Evolutionary conservation across 2,329 filamentous ascomycete species (phyloP).

Genomic region (Diaporthe vexans): DNA sequence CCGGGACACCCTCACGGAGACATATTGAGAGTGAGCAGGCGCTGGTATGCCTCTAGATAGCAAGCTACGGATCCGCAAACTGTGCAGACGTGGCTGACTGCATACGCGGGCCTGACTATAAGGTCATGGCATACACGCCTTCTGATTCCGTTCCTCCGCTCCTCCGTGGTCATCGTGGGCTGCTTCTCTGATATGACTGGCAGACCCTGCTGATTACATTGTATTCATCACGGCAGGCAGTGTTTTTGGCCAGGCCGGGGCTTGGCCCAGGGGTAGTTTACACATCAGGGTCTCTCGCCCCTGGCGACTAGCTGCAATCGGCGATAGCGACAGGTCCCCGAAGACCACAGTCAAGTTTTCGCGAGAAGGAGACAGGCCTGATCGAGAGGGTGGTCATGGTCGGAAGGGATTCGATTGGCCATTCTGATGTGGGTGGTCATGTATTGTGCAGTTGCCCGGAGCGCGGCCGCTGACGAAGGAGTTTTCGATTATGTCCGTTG

Average conservation of each 20-base stretch:
- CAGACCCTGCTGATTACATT: too few relatives aligned
- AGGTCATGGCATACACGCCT: neutral
- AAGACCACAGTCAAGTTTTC: neutral
- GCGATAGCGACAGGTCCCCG: neutral
- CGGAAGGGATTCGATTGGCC: neutral
- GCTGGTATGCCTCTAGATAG: neutral
- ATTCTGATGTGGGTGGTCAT: neutral
- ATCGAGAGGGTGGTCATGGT: neutral
- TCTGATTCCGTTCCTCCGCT: neutral
- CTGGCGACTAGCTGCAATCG: neutral
- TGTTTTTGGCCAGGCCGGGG: neutral
- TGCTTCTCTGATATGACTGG: neutral
- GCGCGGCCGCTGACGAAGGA: neutral
- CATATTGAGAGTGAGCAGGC: neutral
- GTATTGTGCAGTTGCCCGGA: neutral
- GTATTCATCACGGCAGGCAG: neutral
- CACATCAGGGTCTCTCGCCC: neutral
- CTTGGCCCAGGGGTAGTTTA: neutral
- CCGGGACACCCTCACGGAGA: neutral
- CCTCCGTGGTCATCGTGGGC: neutral
- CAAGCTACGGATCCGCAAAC: neutral
- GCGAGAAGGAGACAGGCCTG: neutral
- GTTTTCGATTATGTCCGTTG: slow-evolving; percentile 9
- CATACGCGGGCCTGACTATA: neutral
- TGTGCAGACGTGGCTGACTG: neutral